These are phyloP conservation scores for Macrocystidia cucumis DNA, from an alignment of 1,284 basidiomycete genomes.

Conservation along the genomic window DNA sequence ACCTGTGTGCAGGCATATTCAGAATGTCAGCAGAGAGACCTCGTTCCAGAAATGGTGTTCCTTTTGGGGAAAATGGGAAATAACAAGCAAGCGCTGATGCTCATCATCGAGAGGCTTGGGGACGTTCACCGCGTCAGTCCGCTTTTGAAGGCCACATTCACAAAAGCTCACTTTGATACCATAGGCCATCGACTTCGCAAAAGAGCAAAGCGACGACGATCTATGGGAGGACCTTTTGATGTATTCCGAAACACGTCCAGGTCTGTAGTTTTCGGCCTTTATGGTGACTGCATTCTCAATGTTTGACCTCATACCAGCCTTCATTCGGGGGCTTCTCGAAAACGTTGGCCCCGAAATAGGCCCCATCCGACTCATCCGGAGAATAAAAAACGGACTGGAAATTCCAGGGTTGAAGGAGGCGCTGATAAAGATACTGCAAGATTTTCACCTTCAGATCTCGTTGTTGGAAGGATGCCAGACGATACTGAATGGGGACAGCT, in stretches of 20 bases:
- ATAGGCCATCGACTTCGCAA: conserved; percentile 96
- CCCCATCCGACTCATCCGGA: conserved; percentile 87
- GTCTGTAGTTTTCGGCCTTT: conserved; percentile 29
- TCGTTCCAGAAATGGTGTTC: conserved; percentile 97
- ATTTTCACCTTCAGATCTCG: conserved; percentile 89
- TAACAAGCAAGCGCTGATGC: conserved; percentile 88
- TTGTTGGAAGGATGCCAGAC: conserved; percentile 86
- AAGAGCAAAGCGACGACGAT: conserved; percentile 95
- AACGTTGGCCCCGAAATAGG: conserved; percentile 97
- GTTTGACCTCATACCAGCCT: conserved; percentile 42
- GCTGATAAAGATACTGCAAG: conserved; percentile 93
- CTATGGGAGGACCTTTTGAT: conserved; percentile 95
- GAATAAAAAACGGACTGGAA: conserved; percentile 93
- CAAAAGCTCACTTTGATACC: background rate
- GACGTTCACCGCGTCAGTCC: conserved; percentile 78
- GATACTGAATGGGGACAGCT: conserved; percentile 79
- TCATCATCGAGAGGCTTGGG: conserved; percentile 93
- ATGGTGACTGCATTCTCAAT: background rate
- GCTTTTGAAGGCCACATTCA: background rate
- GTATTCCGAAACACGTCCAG: conserved; percentile 90
- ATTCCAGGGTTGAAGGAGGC: conserved; percentile 94
- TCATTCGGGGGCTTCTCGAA: conserved; percentile 92
- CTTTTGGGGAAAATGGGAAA: conserved; percentile 96
- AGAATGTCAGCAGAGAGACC: conserved; percentile 78
- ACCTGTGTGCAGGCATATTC: conserved; percentile 63